These are phyloP conservation scores for Paecilomyces sp. DNA, from an alignment of 2,329 filamentous ascomycete species.

Conservation along the genomic window DNA sequence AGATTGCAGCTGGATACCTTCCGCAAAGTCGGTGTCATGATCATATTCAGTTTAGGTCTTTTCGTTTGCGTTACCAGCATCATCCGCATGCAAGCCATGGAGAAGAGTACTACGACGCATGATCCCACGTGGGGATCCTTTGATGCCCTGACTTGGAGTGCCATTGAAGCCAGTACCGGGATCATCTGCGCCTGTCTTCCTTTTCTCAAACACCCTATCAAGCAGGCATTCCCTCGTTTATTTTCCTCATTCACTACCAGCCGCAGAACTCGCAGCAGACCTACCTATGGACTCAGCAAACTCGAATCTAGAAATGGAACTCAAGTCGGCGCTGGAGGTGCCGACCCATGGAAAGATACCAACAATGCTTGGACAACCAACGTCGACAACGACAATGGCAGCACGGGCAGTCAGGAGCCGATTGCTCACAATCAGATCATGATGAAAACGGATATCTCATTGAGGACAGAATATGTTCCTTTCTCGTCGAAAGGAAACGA, in stretches of 20 bases:
- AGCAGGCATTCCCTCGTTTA: constrained; percentile 10
- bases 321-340: not conserved
- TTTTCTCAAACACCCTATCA: constrained; percentile 14
- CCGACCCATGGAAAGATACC: not conserved
- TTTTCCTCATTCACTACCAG: constrained; percentile 10
- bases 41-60: constrained; percentile 44
- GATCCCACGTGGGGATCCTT: constrained; percentile 12
- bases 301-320: constrained; percentile 2
- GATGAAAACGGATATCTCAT: constrained; percentile 9
- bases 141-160: constrained; percentile 13
- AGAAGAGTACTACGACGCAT: constrained; percentile 5
- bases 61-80: constrained; percentile 48
- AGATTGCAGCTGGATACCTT: constrained; percentile 36
- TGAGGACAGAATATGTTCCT: constrained; percentile 5
- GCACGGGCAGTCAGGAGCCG: constrained; percentile 5
- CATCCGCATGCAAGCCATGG: constrained; percentile 32
- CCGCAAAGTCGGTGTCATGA: constrained; percentile 43
- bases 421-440: constrained; percentile 8
- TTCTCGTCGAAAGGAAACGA: no score
- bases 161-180: constrained; percentile 14
- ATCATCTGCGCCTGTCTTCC: constrained; percentile 16
- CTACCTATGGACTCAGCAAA: constrained; percentile 6
- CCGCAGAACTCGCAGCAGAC: constrained; percentile 3
- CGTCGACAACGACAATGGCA: constrained; percentile 1
- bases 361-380: not conserved